A percentile compares a stretch with the other conserved stretches of the same genome.
phyloP scores from a whole-genome alignment of 768 basidiomycete species.

The Mycena pura region DNA sequence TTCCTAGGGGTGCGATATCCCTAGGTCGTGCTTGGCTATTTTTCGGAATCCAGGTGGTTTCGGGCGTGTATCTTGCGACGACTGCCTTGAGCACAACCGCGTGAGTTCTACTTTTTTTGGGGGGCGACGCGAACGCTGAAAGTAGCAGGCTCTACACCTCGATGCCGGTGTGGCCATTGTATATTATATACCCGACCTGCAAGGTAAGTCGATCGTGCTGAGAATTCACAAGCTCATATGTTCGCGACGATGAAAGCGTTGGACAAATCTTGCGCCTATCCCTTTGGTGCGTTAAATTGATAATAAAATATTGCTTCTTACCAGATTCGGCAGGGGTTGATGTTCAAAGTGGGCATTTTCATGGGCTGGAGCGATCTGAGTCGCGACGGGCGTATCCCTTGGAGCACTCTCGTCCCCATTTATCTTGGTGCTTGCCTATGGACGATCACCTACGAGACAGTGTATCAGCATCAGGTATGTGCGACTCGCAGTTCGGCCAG shows the following conservation, averaged over 20 bases:
- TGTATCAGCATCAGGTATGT: slow-evolving; percentile 39
- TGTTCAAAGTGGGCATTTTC: slow-evolving; percentile 38
- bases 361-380: slow-evolving; percentile 40
- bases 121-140: not conserved
- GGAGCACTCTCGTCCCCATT: slow-evolving; percentile 29
- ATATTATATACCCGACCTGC: slow-evolving; percentile 41
- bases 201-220: slow-evolving; percentile 27
- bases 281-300: slow-evolving; percentile 25
- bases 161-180: slow-evolving; percentile 38
- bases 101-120: slow-evolving; percentile 11
- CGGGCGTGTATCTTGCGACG: slow-evolving; percentile 31
- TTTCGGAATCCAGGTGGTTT: slow-evolving; percentile 30
- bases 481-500: not conserved
- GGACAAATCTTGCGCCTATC: slow-evolving; percentile 38
- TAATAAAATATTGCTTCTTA: not conserved
- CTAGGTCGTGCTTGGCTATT: slow-evolving; percentile 36
- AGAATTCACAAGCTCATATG: not conserved
- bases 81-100: slow-evolving; percentile 27
- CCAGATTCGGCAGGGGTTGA: slow-evolving; percentile 31
- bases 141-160: slow-evolving; percentile 28
- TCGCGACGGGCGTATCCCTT: slow-evolving; percentile 28
- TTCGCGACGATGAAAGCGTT: slow-evolving; percentile 34
- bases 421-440: slow-evolving; percentile 35
- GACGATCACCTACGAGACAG: slow-evolving; percentile 39
- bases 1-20: slow-evolving; percentile 37